Evolutionary conservation across 1,139 yeast species (phyloP).

Genomic region (Cylindricascospora bacillispora): DNA sequence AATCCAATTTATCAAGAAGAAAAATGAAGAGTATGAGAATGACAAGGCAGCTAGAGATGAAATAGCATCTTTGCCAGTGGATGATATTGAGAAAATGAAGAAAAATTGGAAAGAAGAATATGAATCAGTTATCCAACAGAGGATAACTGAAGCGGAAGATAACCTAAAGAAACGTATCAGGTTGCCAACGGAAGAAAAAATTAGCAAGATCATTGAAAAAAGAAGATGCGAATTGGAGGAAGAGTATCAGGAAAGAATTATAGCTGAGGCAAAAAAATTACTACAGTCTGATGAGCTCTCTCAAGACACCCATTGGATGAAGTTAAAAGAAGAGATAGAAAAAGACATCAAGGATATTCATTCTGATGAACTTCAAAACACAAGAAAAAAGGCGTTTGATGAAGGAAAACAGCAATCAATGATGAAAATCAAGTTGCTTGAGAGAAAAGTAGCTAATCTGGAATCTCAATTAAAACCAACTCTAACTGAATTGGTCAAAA

Average conservation of each 20-base stretch:
- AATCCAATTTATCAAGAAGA: constrained; percentile 8
- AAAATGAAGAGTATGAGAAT: constrained; percentile 13
- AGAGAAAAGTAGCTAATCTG: constrained; percentile 17
- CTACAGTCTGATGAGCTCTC: constrained; percentile 2
- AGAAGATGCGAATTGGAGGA: constrained; percentile 15
- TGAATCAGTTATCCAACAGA: constrained; percentile 12
- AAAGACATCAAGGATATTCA: constrained; percentile 10
- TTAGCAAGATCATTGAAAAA: constrained; percentile 15
- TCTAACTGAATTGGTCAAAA: constrained; percentile 1
- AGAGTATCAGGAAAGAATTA: constrained; percentile 11
- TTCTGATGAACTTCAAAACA: constrained; percentile 22
- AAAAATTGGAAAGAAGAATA: constrained; percentile 18
- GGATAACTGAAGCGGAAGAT: constrained; percentile 19
- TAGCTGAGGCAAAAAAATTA: constrained; percentile 2
- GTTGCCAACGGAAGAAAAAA: constrained; percentile 18
- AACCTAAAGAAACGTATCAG: constrained; percentile 19
- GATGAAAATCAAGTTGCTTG: constrained; percentile 21
- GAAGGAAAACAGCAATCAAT: constrained; percentile 29
- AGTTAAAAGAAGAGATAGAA: constrained; percentile 5
- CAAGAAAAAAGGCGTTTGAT: constrained; percentile 28
- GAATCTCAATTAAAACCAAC: constrained; percentile 12
- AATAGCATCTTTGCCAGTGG: constrained; percentile 8
- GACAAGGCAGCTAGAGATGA: constrained; percentile 9
- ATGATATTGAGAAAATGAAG: constrained; percentile 7
- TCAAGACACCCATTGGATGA: constrained; percentile 1